These are phyloP conservation scores for Iberis pinnata DNA, from an alignment of 345 rosid genomes.

Conservation along the genomic window DNA sequence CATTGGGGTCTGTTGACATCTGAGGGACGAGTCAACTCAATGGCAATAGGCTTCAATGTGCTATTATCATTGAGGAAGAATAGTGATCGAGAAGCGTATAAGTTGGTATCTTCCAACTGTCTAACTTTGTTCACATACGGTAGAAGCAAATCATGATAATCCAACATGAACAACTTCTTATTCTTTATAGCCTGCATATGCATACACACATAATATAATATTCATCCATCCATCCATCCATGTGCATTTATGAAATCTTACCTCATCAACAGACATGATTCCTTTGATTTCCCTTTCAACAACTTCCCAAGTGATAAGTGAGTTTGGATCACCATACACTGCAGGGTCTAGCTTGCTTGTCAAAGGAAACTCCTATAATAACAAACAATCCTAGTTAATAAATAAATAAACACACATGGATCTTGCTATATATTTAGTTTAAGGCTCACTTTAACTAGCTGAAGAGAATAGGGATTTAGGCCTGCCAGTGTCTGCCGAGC, in stretches of 20 bases:
- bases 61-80: constrained; percentile 47
- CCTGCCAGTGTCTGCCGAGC: constrained; percentile 74
- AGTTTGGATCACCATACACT: constrained; percentile 53
- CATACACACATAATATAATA: no score
- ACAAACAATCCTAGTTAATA: no score
- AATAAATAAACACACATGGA: no score
- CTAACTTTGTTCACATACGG: constrained; percentile 67
- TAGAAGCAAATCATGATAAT: constrained; percentile 33
- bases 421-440: no score
- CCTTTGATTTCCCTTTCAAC: constrained; percentile 52
- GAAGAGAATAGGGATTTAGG: constrained; percentile 51
- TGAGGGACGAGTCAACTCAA: constrained; percentile 59
- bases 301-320: constrained; percentile 56
- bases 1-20: constrained; percentile 53
- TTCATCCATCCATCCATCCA: background rate
- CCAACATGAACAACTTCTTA: constrained; percentile 25
- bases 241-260: constrained; percentile 2
- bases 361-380: constrained; percentile 71
- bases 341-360: constrained; percentile 61
- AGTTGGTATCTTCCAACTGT: constrained; percentile 33
- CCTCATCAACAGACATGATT: constrained; percentile 44
- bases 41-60: constrained; percentile 52
- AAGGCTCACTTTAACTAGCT: constrained; percentile 48
- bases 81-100: constrained; percentile 65
- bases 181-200: constrained; percentile 21